Conservation (phyloP, 257 asterid genomes). For the Penstemon newberryi region DNA sequence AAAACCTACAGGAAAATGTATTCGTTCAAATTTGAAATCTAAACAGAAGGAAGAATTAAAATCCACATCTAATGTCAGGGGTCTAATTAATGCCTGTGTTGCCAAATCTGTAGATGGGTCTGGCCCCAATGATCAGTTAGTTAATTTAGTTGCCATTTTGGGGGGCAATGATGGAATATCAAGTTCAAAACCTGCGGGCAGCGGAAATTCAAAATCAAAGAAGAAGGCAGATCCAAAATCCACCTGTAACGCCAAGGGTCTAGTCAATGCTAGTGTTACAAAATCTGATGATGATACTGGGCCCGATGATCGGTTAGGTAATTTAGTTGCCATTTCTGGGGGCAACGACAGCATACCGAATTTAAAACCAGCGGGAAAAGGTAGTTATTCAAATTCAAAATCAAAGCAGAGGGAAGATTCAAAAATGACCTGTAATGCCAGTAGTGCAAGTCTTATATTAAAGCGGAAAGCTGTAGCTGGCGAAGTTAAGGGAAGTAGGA, state of each 20-base stretch:
- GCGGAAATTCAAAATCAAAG: too few species aligned
- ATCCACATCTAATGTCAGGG: conserved; percentile 32
- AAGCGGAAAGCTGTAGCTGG: conserved; percentile 44
- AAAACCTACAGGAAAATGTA: conserved; percentile 29
- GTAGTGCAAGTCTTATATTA: conserved; percentile 29
- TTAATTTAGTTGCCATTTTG: too few species aligned
- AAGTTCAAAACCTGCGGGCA: conserved; percentile 27
- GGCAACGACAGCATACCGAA: conserved; percentile 15
- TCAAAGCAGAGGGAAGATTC: conserved; percentile 23
- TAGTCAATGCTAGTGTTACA: conserved; percentile 29
- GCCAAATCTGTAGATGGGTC: too few species aligned
- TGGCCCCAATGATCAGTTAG: too few species aligned
- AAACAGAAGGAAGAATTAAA: conserved; percentile 34
- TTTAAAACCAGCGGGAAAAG: conserved; percentile 18
- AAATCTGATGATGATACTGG: conserved; percentile 28
- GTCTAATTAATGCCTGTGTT: too few species aligned
- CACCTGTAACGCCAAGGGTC: conserved; percentile 22
- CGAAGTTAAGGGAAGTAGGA: conserved; percentile 38
- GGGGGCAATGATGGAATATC: conserved; percentile 31
- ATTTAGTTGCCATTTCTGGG: conserved; percentile 27
- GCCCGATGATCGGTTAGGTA: conserved; percentile 31
- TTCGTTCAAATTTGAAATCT: conserved; percentile 29
- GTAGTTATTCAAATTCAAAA: conserved; percentile 20
- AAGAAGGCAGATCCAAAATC: conserved; percentile 26
- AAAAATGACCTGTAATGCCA: conserved; percentile 11